phyloP scores from a whole-genome alignment of 192 early-diverging fungal species.

The Lobosporangium transversale region DNA sequence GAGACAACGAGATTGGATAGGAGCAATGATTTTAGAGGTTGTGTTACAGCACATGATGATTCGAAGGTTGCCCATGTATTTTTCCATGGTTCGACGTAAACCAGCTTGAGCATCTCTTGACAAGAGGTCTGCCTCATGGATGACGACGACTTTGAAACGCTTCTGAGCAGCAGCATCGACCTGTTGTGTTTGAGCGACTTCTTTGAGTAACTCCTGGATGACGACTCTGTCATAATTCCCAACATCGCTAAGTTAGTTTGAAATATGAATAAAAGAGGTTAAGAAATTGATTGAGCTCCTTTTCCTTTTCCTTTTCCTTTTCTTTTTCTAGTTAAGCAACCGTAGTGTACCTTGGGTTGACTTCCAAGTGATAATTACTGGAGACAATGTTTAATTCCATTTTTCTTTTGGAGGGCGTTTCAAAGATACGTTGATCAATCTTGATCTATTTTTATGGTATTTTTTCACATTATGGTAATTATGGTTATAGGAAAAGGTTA shows the following conservation, averaged over 20 bases:
- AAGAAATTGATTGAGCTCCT: too few species aligned
- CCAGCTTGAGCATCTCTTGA: constrained; percentile 93
- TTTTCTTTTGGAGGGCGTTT: constrained; percentile 87
- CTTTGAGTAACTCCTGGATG: constrained; percentile 96
- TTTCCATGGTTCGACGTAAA: constrained; percentile 99
- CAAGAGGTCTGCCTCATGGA: constrained; percentile 94
- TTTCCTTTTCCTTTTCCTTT: too few species aligned
- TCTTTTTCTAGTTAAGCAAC: too few species aligned
- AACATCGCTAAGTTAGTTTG: constrained; percentile 75
- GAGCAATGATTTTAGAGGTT: constrained; percentile 90
- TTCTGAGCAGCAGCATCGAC: constrained; percentile 81
- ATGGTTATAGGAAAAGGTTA: too few species aligned
- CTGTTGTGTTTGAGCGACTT: constrained; percentile 95
- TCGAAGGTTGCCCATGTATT: constrained; percentile 93
- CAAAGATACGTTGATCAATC: constrained; percentile 86
- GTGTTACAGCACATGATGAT: constrained; percentile 93
- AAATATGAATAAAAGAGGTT: too few species aligned
- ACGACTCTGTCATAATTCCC: constrained; percentile 93
- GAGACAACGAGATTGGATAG: constrained; percentile 92
- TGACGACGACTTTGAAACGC: constrained; percentile 94
- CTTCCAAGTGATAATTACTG: constrained; percentile 96
- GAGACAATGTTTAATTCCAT: constrained; percentile 87
- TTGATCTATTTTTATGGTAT: too few species aligned
- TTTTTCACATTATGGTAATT: too few species aligned
- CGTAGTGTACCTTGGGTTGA: constrained; percentile 87